These are phyloP conservation scores for Croton setiger DNA, from an alignment of 441 rosid species.

Conservation along the genomic window DNA sequence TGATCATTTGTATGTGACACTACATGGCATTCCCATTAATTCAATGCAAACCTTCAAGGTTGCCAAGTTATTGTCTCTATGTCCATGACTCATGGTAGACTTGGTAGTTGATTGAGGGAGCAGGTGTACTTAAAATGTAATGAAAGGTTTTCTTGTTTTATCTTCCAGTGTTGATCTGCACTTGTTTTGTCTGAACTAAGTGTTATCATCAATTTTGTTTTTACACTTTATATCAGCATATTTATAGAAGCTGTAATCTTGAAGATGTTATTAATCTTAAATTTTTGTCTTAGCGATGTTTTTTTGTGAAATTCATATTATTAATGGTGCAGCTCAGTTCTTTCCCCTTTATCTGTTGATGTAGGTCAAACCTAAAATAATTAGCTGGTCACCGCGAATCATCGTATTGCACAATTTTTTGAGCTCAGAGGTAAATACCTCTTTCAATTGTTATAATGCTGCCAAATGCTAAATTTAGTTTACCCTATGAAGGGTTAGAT, in stretches of 20 bases:
- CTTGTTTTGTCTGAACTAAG: background rate
- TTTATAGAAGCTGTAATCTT: background rate
- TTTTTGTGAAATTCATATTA: background rate
- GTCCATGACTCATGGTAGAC: no score
- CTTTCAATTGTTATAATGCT: conserved; percentile 9
- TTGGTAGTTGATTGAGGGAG: background rate
- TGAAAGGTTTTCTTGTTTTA: background rate
- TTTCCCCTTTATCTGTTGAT: conserved; percentile 30
- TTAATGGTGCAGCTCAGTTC: conserved; percentile 7
- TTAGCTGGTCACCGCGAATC: conserved; percentile 93
- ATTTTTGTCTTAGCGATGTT: background rate
- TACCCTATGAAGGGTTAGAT: background rate
- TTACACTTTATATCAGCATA: background rate
- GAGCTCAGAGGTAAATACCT: conserved; percentile 72
- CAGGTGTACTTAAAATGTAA: background rate
- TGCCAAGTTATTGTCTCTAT: no score
- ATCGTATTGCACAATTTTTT: conserved; percentile 83
- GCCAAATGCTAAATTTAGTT: background rate
- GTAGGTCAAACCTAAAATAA: conserved; percentile 91
- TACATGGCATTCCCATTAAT: background rate
- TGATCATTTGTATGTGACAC: background rate
- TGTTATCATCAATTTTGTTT: background rate
- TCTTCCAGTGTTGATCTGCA: background rate
- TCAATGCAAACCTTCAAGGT: background rate
- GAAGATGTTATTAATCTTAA: background rate